Conservation (phyloP, 306 rosid species). For the Cucurbita argyrosperma region DNA sequence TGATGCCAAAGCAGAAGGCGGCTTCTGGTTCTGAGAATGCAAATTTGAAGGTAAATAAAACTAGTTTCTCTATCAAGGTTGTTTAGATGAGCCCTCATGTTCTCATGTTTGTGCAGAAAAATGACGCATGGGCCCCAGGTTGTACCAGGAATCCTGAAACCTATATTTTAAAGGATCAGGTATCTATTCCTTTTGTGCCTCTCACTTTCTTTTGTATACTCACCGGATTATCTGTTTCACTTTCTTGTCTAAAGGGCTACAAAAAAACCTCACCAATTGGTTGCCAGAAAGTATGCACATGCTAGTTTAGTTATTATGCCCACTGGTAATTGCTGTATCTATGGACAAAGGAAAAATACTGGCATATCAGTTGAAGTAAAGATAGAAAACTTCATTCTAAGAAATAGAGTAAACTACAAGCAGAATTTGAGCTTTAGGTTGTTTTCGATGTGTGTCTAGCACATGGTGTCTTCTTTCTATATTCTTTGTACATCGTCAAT, state of each 20-base stretch:
- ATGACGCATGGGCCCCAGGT: conserved; percentile 58
- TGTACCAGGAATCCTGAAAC: conserved; percentile 65
- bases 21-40: conserved; percentile 41
- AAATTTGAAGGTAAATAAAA: conserved; percentile 35
- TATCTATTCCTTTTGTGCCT: background rate
- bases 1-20: conserved; percentile 75
- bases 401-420: background rate
- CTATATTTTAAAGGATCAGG: conserved; percentile 66
- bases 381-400: background rate
- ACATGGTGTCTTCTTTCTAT: background rate
- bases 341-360: background rate
- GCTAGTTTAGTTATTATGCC: background rate
- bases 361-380: background rate
- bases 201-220: background rate
- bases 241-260: background rate
- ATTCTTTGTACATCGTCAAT: background rate
- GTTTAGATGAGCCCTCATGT: background rate
- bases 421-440: background rate
- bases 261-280: background rate
- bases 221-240: background rate
- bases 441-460: background rate
- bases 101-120: conserved; percentile 25
- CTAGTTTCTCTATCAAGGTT: background rate
- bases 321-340: background rate
- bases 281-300: background rate